phyloP scores from a whole-genome alignment of 768 basidiomycete species.

The Boletus rex-veris region DNA sequence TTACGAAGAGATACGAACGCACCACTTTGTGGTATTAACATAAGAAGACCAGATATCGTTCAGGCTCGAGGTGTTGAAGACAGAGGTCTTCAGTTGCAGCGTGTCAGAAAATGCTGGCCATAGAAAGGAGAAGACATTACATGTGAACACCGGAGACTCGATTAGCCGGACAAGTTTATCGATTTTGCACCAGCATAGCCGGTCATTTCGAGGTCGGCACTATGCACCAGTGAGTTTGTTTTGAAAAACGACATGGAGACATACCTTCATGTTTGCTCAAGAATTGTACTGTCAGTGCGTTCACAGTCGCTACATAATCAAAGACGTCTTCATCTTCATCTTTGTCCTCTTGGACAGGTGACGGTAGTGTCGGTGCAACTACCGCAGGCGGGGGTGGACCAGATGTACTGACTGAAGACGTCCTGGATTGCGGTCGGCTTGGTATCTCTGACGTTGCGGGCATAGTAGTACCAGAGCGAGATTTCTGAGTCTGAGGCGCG shows the following conservation, averaged over 20 bases:
- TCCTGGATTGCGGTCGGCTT: constrained; percentile 66
- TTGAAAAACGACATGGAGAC: background rate
- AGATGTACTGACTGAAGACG: constrained; percentile 43
- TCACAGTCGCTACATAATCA: constrained; percentile 91
- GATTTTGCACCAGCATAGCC: constrained; percentile 89
- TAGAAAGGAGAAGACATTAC: constrained; percentile 41
- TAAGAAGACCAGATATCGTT: too few relatives aligned
- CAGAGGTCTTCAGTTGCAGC: too few relatives aligned
- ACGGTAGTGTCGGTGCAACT: constrained; percentile 28
- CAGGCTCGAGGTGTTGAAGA: too few relatives aligned
- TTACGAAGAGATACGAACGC: too few relatives aligned
- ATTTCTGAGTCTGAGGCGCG: constrained; percentile 35
- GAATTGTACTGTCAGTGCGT: constrained; percentile 89
- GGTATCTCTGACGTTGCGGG: constrained; percentile 22
- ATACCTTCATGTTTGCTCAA: constrained; percentile 89
- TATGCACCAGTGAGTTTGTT: constrained; percentile 29
- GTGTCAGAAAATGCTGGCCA: background rate
- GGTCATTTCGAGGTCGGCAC: constrained; percentile 95
- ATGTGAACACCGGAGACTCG: constrained; percentile 98
- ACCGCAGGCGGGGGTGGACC: constrained; percentile 33
- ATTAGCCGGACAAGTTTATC: constrained; percentile 98
- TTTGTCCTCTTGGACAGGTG: constrained; percentile 24
- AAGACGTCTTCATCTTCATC: constrained; percentile 74
- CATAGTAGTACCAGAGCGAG: constrained; percentile 24
- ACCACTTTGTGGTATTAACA: too few relatives aligned